These are phyloP conservation scores for Debaryomyces coudertii DNA, from an alignment of 1,139 yeast genomes.

Conservation along the genomic window DNA sequence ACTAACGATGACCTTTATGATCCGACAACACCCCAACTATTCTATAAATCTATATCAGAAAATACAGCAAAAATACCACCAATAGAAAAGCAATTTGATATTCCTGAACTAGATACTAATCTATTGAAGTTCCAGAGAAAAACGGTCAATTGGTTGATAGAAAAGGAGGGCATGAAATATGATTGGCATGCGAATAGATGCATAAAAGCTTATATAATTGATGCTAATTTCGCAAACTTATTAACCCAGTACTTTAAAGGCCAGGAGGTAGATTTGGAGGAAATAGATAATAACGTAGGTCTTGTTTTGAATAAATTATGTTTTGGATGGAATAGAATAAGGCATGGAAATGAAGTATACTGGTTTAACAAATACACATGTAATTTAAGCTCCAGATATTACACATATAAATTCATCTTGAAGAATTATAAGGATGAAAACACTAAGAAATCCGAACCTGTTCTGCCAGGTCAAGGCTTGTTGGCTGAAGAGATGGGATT, in stretches of 20 bases:
- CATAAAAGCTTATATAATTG: conserved; percentile 21
- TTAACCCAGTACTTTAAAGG: conserved; percentile 1
- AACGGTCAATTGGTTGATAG: conserved; percentile 67
- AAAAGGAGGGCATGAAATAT: conserved; percentile 57
- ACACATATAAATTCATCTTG: conserved; percentile 31
- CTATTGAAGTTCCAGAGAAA: conserved; percentile 62
- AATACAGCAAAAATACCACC: conserved; percentile 30
- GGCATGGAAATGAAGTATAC: conserved; percentile 19
- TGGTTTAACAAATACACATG: conserved; percentile 59
- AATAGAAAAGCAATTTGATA: conserved; percentile 27
- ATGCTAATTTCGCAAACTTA: conserved; percentile 13
- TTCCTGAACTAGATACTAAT: conserved; percentile 53
- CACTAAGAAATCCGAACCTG: conserved; percentile 17
- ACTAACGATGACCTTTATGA: conserved; percentile 11
- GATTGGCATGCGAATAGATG: conserved; percentile 31
- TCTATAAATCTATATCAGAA: conserved; percentile 40
- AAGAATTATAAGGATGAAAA: conserved; percentile 21
- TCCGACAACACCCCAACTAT: conserved; percentile 29
- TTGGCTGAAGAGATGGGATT: conserved; percentile 96
- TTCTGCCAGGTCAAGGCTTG: conserved; percentile 62
- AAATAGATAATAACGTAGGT: conserved; percentile 19
- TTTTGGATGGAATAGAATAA: conserved; percentile 55
- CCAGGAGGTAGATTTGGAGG: conserved; percentile 10
- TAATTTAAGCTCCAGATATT: conserved; percentile 40
- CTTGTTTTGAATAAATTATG: conserved; percentile 39